Base-by-base conservation (phyloP, 768 basidiomycete species). In the Kondoa malvinella region DNA sequence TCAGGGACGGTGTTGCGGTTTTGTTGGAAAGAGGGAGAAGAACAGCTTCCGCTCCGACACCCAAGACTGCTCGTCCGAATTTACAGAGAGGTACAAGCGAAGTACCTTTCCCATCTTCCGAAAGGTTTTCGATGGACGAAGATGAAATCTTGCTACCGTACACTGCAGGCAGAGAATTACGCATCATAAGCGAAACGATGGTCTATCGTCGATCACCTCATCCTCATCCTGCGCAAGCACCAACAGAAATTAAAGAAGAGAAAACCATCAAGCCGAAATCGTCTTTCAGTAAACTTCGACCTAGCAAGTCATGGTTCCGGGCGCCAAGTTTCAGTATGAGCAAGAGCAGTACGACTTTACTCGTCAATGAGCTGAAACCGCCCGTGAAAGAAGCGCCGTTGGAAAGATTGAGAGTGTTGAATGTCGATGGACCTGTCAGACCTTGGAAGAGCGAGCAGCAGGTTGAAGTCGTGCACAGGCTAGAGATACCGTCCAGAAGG, bases 141-240 rank as follows among this genome's bases (percentile, higher is more conserved):
- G 61, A 63, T 33, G 29, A 63, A 33, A 34, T 63, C 32, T 32
- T 63, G 61, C 26, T 63, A 3, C 61, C 61, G 3, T 63, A 30
- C n/a, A n/a, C 61, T 33, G 61, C 29, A 27, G 12, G 12, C 32
- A 63, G 30, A 33, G 33, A 27, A 33, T 32, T 63, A n/a, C 27
- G 31, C 29, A 63, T 63, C 32, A 34, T 31, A 21, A 30, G 27
- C 61, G 61, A 63, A 32, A 63, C 61, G 12, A 33, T 63, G 61
- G 61, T 63, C 61, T 63, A 63, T 32, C 61, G 61, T 17, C 16
- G 30, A 63, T 27, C 61, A 50, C 40, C 40, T 50, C 40, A 50
- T 8, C 40, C 40, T 8, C 40, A 8, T 50, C 8, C 40, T 50
- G 12, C 21, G 21, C 21, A 8, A 8, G 40, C 40, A n/a, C n/a